Evolutionary conservation across 1,139 yeast genomes (phyloP).

Genomic region (Citeromyces hawaiiensis): DNA sequence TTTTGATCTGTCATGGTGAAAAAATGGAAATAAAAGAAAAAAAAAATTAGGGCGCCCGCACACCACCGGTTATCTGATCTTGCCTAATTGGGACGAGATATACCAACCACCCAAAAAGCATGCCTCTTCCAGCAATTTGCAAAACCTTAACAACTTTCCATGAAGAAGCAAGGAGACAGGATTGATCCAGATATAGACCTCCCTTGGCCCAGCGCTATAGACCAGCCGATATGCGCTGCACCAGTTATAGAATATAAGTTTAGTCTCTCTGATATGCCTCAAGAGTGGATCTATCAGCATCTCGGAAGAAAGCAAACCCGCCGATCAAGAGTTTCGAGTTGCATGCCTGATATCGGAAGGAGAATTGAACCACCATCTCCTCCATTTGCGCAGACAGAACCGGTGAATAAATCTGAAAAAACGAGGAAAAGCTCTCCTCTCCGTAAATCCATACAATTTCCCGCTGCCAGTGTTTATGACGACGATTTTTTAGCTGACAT

Average conservation of each 20-base stretch:
- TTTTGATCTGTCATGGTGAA: constrained; percentile 8
- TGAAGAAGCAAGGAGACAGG: constrained; percentile 3
- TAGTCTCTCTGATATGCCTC: not conserved
- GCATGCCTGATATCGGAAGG: not conserved
- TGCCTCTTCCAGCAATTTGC: not conserved
- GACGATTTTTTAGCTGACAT: not conserved
- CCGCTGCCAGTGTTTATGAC: not conserved
- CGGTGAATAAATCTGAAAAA: not conserved
- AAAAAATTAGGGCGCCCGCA: not conserved
- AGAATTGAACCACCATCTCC: not conserved
- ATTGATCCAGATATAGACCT: not conserved
- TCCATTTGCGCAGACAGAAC: not conserved
- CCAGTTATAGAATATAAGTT: not conserved
- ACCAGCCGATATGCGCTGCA: not conserved
- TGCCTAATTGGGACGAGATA: constrained; percentile 5
- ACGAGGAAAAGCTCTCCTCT: too few relatives aligned
- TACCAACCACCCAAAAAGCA: constrained; percentile 3
- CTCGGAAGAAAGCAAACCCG: not conserved
- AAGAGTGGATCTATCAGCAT: not conserved
- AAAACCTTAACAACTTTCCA: constrained; percentile 2
- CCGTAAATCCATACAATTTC: too few relatives aligned
- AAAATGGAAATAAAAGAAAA: not conserved
- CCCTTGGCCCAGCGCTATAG: not conserved
- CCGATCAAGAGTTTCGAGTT: not conserved
- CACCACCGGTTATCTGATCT: constrained; percentile 1